Evolutionary conservation across 352 stramenopile genomes (phyloP), one percentile per base, ranked within the genome.

Genomic region (Hyaloperonospora brassicae): DNA sequence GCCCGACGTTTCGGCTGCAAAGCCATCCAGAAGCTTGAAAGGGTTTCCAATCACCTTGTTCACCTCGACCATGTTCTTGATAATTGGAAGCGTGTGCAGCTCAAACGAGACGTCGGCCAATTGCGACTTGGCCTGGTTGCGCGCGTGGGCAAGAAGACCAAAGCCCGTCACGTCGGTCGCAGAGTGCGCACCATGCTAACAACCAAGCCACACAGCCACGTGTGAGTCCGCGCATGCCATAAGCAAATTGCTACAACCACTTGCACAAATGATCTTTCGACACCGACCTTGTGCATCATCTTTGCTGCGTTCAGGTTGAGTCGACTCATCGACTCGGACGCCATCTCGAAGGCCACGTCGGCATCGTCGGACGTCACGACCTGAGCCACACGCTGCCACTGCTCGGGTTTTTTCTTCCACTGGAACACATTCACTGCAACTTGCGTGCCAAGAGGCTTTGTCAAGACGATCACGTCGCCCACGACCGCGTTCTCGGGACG

Each of bases 161-260:
- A 98, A 98, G 55, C 94, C 94, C 52, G 94, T 98, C 36, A 98
- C 91, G 67, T 98, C 94, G 21, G 94, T 98, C n/a, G 84, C 89
- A 27, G 89, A 96, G 66, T 95, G 79, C 5, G 93, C 91, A 22
- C 80, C 70, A 50, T 98, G 84, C 73, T 97, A 52, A 23, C 31
- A 9, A 52, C 47, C 6, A 21, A 55, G 43, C 1, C n/a, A n/a
- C n/a, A 50, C 38, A 39, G 38, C 9, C 12, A 42, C 53, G 25
- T 12, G 30, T 40, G 4, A 39, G 6, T 52, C 9, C 53, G 36
- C 23, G 52, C 3, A 42, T 22, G 4, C 13, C 11, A 14, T 9
- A 43, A 27, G 9, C 24, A 53, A 10, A 22, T 3, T 1, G 2
- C n/a, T n/a, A n/a, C n/a, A n/a, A n/a, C n/a, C n/a, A n/a, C n/a